Evolutionary conservation across 306 rosid species (phyloP), one percentile per base, ranked within the genome.

Genomic region (Prunus davidiana): DNA sequence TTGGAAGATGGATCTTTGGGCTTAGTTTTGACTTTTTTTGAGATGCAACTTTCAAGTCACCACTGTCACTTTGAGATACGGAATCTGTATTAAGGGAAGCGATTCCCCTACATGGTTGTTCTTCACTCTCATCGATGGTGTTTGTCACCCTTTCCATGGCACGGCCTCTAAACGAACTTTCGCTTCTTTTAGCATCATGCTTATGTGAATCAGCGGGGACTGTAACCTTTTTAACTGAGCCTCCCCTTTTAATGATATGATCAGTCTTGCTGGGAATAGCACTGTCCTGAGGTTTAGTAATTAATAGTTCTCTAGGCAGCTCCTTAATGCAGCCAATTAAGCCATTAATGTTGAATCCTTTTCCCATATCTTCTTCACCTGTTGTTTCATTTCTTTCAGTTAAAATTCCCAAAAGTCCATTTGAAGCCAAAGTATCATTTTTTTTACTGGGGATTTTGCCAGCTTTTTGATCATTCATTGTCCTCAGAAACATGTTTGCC

Each of bases 321-420:
- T 11, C 47, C 25, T 52, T 5, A 22, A 71, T 64, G 82, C 60
- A 72, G 67, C 61, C 30, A 71, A 78, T 43, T 47, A 78, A 65
- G 12, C 58, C 28, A 15, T 9, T 45, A 49, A 69, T 27, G 47
- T 3, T 25, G 9, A 22, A 61, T 27, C 16, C 43, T 15, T 19
- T 32, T 60, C 63, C 27, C 6, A n/a, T 34, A 60, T 69, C 69
- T 62, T 63, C 45, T 19, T 72, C 46, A 28, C 57, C 49, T 51
- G 56, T 18, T 12, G 65, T 54, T 66, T 52, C 66, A 71, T 52
- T 32, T 51, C 30, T 60, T 67, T 62, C 55, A 78, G 15, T 28
- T 20, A 45, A 66, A 54, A 19, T 15, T 43, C 65, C 61, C 7
- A 15, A 41, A 57, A 30, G 15, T 45, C 62, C 52, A 73, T 46